A percentile compares a stretch with the other conserved stretches of the same genome.
Conservation (phyloP, 208 protist genomes). For the Naegleria lovaniensis region DNA sequence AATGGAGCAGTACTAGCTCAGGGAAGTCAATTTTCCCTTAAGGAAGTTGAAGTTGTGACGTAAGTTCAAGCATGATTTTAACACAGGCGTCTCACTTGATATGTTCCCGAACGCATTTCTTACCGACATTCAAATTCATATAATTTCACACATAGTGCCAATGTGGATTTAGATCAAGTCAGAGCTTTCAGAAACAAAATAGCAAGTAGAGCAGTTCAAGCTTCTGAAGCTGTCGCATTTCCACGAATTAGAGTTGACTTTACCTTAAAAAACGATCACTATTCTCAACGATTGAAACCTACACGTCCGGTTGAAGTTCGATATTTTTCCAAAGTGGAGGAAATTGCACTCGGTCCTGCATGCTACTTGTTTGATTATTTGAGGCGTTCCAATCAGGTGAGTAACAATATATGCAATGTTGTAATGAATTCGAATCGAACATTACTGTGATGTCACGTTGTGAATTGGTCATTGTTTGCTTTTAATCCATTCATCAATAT, state of each 20-base stretch:
- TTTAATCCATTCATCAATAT: not conserved
- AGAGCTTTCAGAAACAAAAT: slow-evolving; percentile 23
- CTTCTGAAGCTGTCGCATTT: not conserved
- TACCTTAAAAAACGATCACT: not conserved
- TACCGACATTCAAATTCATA: not conserved
- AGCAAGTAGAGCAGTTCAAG: slow-evolving; percentile 14
- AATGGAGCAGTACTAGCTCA: slow-evolving; percentile 60
- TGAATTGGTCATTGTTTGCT: not conserved
- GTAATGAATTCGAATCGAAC: too few relatives aligned
- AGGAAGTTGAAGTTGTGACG: slow-evolving; percentile 56
- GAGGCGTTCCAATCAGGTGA: slow-evolving; percentile 42
- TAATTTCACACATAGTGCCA: not conserved
- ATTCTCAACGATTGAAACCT: not conserved
- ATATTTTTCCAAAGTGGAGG: slow-evolving; percentile 35
- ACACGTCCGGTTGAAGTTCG: not conserved
- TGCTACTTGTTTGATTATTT: slow-evolving; percentile 72
- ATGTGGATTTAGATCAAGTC: slow-evolving; percentile 9
- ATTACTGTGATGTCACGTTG: too few relatives aligned
- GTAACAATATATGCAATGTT: too few relatives aligned
- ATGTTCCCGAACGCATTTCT: too few relatives aligned
- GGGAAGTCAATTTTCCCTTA: slow-evolving; percentile 54
- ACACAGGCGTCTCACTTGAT: too few relatives aligned
- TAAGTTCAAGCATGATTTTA: too few relatives aligned
- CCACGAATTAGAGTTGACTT: slow-evolving; percentile 19
- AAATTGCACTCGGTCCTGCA: slow-evolving; percentile 57